Conservation (phyloP, 306 rosid species). For the Dryas alaskensis region DNA sequence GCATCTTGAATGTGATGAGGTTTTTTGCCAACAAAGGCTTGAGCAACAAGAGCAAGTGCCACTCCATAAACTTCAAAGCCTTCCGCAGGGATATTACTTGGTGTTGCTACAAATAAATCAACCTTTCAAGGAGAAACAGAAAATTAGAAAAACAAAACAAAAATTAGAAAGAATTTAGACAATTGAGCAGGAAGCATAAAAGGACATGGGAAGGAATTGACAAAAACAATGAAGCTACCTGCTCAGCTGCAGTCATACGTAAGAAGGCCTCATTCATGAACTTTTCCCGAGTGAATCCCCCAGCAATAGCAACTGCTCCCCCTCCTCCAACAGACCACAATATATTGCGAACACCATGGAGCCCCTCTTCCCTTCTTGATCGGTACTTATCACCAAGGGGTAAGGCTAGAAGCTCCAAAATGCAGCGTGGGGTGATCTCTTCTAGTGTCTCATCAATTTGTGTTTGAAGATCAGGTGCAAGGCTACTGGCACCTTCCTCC, state of each 20-base stretch:
- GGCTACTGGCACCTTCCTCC: slow-evolving; percentile 98
- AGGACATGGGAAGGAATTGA: slow-evolving; percentile 9
- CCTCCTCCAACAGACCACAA: slow-evolving; percentile 99
- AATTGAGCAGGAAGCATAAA: not conserved
- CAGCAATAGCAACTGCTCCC: slow-evolving; percentile 93
- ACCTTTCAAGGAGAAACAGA: slow-evolving; percentile 46
- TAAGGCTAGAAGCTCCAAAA: slow-evolving; percentile 83
- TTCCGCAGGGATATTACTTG: slow-evolving; percentile 91
- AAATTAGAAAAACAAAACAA: not conserved
- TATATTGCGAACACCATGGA: slow-evolving; percentile 84
- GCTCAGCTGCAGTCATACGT: slow-evolving; percentile 92
- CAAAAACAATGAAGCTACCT: slow-evolving; percentile 42
- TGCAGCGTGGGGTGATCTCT: slow-evolving; percentile 89
- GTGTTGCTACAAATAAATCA: slow-evolving; percentile 90
- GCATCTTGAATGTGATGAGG: slow-evolving; percentile 93
- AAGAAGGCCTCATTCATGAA: slow-evolving; percentile 80
- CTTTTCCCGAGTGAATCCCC: slow-evolving; percentile 86
- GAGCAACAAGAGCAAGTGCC: slow-evolving; percentile 94
- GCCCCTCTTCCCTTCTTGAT: slow-evolving; percentile 77
- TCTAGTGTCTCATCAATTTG: slow-evolving; percentile 95
- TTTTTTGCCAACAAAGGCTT: slow-evolving; percentile 78
- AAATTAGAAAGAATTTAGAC: not conserved
- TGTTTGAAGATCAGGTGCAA: slow-evolving; percentile 87
- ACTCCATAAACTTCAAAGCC: slow-evolving; percentile 96
- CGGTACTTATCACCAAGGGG: slow-evolving; percentile 62